phyloP scores from a whole-genome alignment of 345 rosid genomes.

The Kandelia obovata region DNA sequence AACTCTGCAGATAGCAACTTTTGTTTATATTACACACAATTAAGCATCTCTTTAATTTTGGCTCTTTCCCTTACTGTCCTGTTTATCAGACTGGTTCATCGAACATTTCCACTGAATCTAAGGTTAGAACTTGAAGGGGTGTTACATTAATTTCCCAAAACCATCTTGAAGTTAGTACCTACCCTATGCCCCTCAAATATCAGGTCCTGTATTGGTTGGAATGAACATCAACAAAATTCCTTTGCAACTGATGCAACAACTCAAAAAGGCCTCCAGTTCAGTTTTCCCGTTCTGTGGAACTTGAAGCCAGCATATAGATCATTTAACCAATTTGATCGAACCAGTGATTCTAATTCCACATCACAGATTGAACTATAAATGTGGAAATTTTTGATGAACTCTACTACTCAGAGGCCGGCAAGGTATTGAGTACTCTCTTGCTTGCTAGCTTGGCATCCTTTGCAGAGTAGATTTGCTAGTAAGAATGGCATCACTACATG shows the following conservation, averaged over 20 bases:
- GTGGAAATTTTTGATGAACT: background rate
- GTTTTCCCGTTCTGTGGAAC: slow-evolving; percentile 29
- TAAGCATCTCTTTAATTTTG: too few species aligned
- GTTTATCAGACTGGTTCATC: too few species aligned
- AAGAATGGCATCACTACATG: slow-evolving; percentile 50
- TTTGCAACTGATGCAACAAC: slow-evolving; percentile 34
- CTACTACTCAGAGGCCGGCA: slow-evolving; percentile 8
- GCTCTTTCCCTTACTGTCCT: too few species aligned
- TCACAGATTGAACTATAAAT: slow-evolving; percentile 20
- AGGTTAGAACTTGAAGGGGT: too few species aligned
- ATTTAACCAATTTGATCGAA: slow-evolving; percentile 10
- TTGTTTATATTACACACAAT: too few species aligned
- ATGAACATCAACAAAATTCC: slow-evolving; percentile 31
- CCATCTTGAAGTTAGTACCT: background rate
- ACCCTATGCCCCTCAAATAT: background rate
- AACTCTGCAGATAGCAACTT: too few species aligned
- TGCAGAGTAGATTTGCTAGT: background rate
- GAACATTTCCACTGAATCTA: too few species aligned
- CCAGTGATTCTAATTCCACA: slow-evolving; percentile 19
- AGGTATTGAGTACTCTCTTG: background rate
- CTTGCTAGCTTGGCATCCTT: background rate
- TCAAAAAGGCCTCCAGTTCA: slow-evolving; percentile 5
- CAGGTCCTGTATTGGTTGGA: slow-evolving; percentile 6
- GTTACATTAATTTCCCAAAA: too few species aligned
- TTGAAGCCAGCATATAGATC: background rate